Conservation (phyloP, 2,329 filamentous ascomycete species). For the Plectosphaerella plurivora region DNA sequence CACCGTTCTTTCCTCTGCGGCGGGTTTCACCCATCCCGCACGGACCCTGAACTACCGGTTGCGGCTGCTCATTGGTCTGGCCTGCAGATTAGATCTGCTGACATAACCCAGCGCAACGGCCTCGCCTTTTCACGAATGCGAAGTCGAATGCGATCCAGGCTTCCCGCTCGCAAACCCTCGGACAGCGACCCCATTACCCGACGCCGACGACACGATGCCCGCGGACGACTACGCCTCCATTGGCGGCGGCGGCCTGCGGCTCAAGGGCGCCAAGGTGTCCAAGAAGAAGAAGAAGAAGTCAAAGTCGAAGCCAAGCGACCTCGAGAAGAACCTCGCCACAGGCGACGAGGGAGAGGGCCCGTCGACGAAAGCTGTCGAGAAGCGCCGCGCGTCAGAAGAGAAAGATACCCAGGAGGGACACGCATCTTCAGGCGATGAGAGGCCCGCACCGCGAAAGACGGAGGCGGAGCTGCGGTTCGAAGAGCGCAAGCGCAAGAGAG, state of each 20-base stretch:
- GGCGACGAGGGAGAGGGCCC: constrained; percentile 26
- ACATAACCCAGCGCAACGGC: not conserved
- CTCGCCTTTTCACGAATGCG: not conserved
- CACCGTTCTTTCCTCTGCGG: not conserved
- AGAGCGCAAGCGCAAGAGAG: constrained; percentile 75
- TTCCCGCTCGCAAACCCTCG: not conserved
- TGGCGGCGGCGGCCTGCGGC: constrained; percentile 70
- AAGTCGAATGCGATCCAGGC: not conserved
- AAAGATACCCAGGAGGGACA: constrained; percentile 19
- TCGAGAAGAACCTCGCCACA: constrained; percentile 41
- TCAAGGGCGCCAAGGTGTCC: constrained; percentile 70
- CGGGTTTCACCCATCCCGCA: not conserved
- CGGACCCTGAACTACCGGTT: not conserved
- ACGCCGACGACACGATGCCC: constrained; percentile 46
- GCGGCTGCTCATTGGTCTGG: not conserved
- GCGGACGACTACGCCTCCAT: constrained; percentile 68
- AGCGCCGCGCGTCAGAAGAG: constrained; percentile 23
- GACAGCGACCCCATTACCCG: not conserved
- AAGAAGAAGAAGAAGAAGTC: constrained; percentile 65
- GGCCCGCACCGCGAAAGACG: constrained; percentile 58
- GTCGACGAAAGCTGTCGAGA: constrained; percentile 38
- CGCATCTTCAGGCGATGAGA: constrained; percentile 20
- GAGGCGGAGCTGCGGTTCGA: constrained; percentile 79
- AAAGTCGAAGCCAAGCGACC: constrained; percentile 38
- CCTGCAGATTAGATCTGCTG: not conserved